Evolutionary conservation across 1,284 basidiomycete species (phyloP).

Genomic region (Boletus semigastroideus): DNA sequence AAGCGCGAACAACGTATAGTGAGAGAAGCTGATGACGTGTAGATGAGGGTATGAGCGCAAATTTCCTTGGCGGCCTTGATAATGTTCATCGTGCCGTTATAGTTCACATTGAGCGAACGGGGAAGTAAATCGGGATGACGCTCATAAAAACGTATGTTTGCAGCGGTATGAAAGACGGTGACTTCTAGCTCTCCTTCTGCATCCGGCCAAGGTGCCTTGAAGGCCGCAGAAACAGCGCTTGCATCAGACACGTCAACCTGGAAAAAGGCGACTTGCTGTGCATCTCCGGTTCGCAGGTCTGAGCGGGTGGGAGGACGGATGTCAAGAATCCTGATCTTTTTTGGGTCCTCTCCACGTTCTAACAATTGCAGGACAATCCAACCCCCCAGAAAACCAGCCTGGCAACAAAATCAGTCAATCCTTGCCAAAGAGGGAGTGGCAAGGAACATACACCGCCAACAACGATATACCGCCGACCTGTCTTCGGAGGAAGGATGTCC

Average conservation of each 20-base stretch:
- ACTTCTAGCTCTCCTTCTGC: constrained; percentile 32
- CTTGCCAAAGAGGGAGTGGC: not conserved
- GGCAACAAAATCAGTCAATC: constrained; percentile 3
- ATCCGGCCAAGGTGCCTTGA: constrained; percentile 63
- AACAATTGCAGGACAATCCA: constrained; percentile 72
- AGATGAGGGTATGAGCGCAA: constrained; percentile 53
- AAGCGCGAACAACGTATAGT: constrained; percentile 53
- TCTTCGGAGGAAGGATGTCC: constrained; percentile 46
- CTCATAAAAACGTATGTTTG: constrained; percentile 75
- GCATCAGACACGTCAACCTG: constrained; percentile 57
- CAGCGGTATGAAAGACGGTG: constrained; percentile 72
- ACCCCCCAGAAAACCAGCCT: constrained; percentile 73
- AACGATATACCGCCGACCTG: constrained; percentile 56
- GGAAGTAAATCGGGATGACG: constrained; percentile 49
- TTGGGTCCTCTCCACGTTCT: constrained; percentile 66
- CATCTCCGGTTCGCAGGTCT: constrained; percentile 51
- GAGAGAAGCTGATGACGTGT: constrained; percentile 64
- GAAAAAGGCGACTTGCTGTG: constrained; percentile 53
- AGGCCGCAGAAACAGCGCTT: constrained; percentile 54
- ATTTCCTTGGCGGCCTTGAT: constrained; percentile 41
- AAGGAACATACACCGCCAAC: constrained; percentile 49
- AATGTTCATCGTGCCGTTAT: constrained; percentile 63
- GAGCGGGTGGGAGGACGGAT: constrained; percentile 53
- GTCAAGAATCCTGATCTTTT: constrained; percentile 65
- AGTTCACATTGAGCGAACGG: constrained; percentile 60